Evolutionary conservation across 306 rosid species (phyloP), one percentile per base, ranked within the genome.

Genomic region (Dryas alaskensis): DNA sequence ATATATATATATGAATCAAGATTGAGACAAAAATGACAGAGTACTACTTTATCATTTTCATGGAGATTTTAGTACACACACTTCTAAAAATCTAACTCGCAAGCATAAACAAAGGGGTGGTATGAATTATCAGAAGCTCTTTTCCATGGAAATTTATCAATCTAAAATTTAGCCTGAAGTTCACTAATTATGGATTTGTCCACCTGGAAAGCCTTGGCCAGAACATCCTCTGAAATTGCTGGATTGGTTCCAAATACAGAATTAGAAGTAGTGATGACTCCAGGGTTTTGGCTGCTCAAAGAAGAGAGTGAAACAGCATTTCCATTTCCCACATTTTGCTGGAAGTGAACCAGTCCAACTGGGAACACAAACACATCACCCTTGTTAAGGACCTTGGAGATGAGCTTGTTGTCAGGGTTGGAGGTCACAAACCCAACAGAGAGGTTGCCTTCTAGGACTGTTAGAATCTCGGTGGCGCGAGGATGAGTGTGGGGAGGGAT

Each of bases 231-330:
- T 12, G 53, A 42, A 57, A 70, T 54, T 55, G 74, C 7, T 7
- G 74, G 74, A 7, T 70, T 70, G 39, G 65, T 13, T 55, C 64
- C 53, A 27, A 70, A 70, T 17, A 70, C 53, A 19, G 25, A 60
- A 12, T 70, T 70, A 11, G 64, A 40, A 70, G 53, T 55, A 37
- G 51, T 55, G 52, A 53, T 54, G 64, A 55, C 74, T 70, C 51
- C 65, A 17, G 65, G 65, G 43, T 70, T 70, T 70, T 70, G 73
- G 74, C 74, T 70, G 49, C 74, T 70, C 44, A 70, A 40, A 55
- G 53, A 54, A 42, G 65, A 70, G 4, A 70, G 64, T 6, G 65
- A 43, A 17, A 55, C 19, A 12, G 74, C 74, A 55, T 14, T 55
- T 43, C 42, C 64, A 43, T 11, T 17, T 0, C 74, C 13, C 22